Evolutionary conservation across 2,329 filamentous ascomycete genomes (phyloP), one percentile per base, ranked within the genome.

Genomic region (Chalaropsis ovoidea): DNA sequence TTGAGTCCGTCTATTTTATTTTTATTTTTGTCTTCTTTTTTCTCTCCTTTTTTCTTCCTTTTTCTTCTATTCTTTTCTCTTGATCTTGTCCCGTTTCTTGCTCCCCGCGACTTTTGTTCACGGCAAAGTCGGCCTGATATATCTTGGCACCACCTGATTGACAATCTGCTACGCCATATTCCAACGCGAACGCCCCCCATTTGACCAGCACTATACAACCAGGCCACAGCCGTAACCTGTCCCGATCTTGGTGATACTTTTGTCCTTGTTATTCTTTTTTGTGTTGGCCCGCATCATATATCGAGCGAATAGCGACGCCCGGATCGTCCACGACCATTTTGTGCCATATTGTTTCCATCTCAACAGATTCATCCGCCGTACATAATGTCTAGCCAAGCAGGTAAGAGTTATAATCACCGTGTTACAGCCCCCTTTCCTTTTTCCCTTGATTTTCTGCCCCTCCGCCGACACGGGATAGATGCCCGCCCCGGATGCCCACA

Each of bases 371-470:
- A 42, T 42, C 19, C 22, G 39, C 15, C 39, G 11, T 27, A 62
- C 45, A 67, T 22, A 61, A 66, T 67, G 66, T 67, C 66, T 11
- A 61, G 58, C 47, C 66, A 67, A 67, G 62, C 62, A 65, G 66
- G 66, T 67, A 67, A 67, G 66, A 67, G 27, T 19, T 60, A 17
- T 10, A 31, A 31, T 2, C 5, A 17, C 42, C 2, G 17, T 43
- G 4, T 10, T n/a, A 43, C 11, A 43, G 31, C 31, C 31, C 2
- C 1, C 15, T n/a, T 3, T 45, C 6, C n/a, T 24, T 49, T 49
- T 0, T 49, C 47, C 19, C 19, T 4, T 11, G 2, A 24, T 1
- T 7, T 13, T 22, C 10, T 15, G 2, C 47, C 19, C 22, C 13
- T 49, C 10, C 47, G n/a, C 4, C 22, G 17, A 7, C 45, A 49